Evolutionary conservation across 345 rosid species (phyloP).

Genomic region (Boechera retrofracta): DNA sequence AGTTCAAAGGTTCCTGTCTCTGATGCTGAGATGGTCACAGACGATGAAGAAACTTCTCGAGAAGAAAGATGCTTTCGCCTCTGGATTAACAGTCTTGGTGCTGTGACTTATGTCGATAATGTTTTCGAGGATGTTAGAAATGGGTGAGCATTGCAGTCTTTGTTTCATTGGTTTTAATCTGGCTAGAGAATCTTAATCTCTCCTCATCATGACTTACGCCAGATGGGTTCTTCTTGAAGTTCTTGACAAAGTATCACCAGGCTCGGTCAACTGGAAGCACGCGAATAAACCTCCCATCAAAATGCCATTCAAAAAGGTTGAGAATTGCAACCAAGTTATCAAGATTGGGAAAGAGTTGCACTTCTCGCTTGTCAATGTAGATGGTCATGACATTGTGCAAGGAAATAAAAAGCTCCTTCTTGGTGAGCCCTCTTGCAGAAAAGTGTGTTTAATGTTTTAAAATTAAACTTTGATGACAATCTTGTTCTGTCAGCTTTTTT

Average conservation of each 20-base stretch:
- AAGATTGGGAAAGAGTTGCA: constrained; percentile 72
- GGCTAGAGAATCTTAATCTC: background rate
- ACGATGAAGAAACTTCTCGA: constrained; percentile 74
- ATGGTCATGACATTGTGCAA: constrained; percentile 87
- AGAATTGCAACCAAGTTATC: constrained; percentile 86
- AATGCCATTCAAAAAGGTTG: constrained; percentile 92
- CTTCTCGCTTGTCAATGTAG: constrained; percentile 90
- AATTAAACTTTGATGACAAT: background rate
- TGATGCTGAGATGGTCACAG: constrained; percentile 84
- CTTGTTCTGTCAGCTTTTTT: constrained; percentile 59
- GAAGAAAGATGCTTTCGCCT: constrained; percentile 93
- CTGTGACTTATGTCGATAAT: constrained; percentile 65
- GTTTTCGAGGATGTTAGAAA: constrained; percentile 82
- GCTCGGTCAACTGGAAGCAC: constrained; percentile 83
- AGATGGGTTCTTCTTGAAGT: constrained; percentile 93
- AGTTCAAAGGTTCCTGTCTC: constrained; percentile 49
- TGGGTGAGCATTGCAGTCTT: constrained; percentile 58
- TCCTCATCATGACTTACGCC: constrained; percentile 10
- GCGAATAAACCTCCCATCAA: constrained; percentile 87
- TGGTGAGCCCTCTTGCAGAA: constrained; percentile 47
- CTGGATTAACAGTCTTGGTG: constrained; percentile 92
- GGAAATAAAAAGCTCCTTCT: constrained; percentile 88
- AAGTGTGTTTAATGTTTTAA: background rate
- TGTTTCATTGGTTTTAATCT: background rate
- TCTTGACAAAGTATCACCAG: constrained; percentile 73